phyloP scores from a whole-genome alignment of 2,329 filamentous ascomycete genomes.

The Penicillium sp. region DNA sequence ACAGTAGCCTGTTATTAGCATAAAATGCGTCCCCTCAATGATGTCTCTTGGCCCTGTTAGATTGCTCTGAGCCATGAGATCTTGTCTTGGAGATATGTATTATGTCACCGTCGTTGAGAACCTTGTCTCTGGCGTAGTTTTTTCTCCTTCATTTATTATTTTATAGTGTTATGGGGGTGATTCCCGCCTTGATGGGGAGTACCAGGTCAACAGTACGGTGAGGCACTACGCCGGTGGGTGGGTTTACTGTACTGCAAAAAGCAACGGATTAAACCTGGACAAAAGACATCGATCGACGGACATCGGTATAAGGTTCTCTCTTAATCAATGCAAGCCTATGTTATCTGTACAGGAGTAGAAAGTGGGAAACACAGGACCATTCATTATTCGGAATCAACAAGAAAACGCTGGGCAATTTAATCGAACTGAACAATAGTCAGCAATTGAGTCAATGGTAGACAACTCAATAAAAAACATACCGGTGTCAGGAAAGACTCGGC shows the following conservation, averaged over 20 bases:
- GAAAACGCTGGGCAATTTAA: slow-evolving; percentile 24
- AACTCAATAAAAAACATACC: slow-evolving; percentile 49
- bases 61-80: background rate
- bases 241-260: background rate
- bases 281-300: slow-evolving; percentile 3
- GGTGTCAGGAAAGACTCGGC: slow-evolving; percentile 98
- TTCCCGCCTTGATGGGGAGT: background rate
- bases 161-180: too few relatives aligned
- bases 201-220: background rate
- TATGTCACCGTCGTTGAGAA: background rate
- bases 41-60: background rate
- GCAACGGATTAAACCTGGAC: background rate
- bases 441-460: slow-evolving; percentile 1
- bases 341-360: slow-evolving; percentile 23
- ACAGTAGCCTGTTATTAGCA: background rate
- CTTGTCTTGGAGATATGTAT: background rate
- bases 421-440: slow-evolving; percentile 27
- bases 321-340: slow-evolving; percentile 23
- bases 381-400: slow-evolving; percentile 19
- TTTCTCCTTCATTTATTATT: background rate
- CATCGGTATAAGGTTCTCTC: slow-evolving; percentile 11
- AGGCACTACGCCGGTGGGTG: background rate
- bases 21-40: background rate
- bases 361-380: slow-evolving; percentile 17
- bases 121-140: background rate